Evolutionary conservation across 1,139 yeast genomes (phyloP), one percentile per base, ranked within the genome.

Genomic region (Hyphopichia pseudoburtonii): DNA sequence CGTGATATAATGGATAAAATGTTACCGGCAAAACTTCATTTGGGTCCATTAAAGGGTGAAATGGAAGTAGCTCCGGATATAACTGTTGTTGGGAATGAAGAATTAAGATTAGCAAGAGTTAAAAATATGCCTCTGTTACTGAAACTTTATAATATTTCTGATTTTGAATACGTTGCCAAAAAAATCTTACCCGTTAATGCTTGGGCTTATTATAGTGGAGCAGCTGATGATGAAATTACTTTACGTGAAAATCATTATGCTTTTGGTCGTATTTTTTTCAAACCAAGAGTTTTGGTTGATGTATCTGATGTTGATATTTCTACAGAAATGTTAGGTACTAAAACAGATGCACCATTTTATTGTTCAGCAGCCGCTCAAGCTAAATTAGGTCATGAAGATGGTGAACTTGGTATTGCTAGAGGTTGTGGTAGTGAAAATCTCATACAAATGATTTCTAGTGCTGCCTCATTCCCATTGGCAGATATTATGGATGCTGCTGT

Each of bases 201-300:
- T 0, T 84, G 95, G 88, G 88, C 88, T 6, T 88, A 88, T 60
- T 88, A 86, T 57, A 81, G 90, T 2, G 80, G 88, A 22, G 96
- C 89, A 11, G 73, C 92, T n/a, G 95, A 87, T 55, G 96, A 88
- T 58, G 96, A 88, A 62, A 76, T 88, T 45, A 72, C 94, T 2
- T 59, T 85, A 59, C 74, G 96, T 46, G 95, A 87, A 55, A 88
- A 88, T 64, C 95, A 86, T 54, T 70, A 79, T 42, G 90, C 95
- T 2, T 88, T 74, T 62, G 90, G 82, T 49, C 72, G 94, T 39
- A 75, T 87, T 37, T 87, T 83, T 66, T 87, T 88, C 70, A 79
- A 82, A 43, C 96, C 96, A 17, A 71, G 74, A 39, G 71, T 87
- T 10, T 66, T 88, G 38, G 84, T 85, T 4, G 85, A 85, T 50